phyloP scores from a whole-genome alignment of 345 rosid species.

The Erucastrum elatum region DNA sequence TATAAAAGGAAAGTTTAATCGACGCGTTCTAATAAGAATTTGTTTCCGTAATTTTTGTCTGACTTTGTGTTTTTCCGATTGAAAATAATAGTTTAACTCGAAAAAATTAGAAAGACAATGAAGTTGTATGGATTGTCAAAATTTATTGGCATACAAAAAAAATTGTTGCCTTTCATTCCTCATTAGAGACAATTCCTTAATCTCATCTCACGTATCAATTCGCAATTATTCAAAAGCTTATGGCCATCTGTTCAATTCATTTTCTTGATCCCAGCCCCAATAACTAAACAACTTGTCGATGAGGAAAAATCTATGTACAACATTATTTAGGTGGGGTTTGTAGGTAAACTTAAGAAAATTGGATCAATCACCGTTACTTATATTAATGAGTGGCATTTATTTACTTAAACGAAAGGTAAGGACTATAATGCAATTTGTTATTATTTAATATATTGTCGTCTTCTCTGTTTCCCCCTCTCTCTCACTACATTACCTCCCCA shows the following conservation, averaged over 20 bases:
- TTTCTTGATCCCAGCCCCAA: too few species aligned
- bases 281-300: too few species aligned
- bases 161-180: background rate
- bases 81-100: background rate
- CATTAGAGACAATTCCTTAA: background rate
- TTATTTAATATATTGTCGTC: background rate
- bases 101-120: too few species aligned
- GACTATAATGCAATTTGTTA: background rate
- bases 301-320: too few species aligned
- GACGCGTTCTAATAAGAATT: background rate
- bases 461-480: conserved; percentile 12
- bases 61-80: background rate
- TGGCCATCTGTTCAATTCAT: background rate
- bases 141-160: background rate
- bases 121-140: background rate
- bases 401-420: background rate
- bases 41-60: background rate
- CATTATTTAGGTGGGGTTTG: background rate
- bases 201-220: background rate
- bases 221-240: background rate
- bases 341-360: background rate
- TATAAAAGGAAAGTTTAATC: too few species aligned
- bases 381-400: too few species aligned
- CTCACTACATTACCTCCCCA: background rate
- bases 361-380: too few species aligned